Evolutionary conservation across 202 grass and related monocot species (phyloP), one percentile per base, ranked within the genome.

Genomic region (Panicum hallii): DNA sequence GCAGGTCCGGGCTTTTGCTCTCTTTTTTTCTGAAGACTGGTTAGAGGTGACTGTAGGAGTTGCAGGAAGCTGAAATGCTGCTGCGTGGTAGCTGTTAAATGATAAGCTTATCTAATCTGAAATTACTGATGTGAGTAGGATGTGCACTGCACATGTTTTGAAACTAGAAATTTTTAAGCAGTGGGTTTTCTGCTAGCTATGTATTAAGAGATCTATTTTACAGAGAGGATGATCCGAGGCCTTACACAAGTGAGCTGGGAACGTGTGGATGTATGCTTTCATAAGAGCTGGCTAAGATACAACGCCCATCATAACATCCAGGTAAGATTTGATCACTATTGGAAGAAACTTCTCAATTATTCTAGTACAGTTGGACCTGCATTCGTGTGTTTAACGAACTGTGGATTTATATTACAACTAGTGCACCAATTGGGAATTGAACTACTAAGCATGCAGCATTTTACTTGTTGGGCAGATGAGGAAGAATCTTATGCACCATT

Each of bases 281-380:
- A 84, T 48, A 87, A 89, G 70, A 94, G 95, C 54, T 74, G 87
- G 56, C 79, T 92, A 79, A 94, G 79, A 89, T 94, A 88, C 87
- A 92, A 90, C 15, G 92, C 95, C 17, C 95, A 97, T 82, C 63
- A 91, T 85, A 94, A 86, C 64, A 97, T 97, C 57, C 92, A 97
- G 90, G 92, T 85, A 87, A 87, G 68, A 30, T 80, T 87, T 4
- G 38, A 19, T 19, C 17, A 60, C 54, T 70, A 12, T 46, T 40
- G 69, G 61, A 22, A 15, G 34, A 5, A 32, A 38, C 5, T 14
- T 4, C 50, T 57, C 54, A 22, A 47, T 55, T 62, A 19, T 38
- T 36, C 41, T 62, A 26, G 32, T 7, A 57, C 34, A 17, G 49
- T 79, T 67, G 26, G 5, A 3, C 54, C 54, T 1, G 43, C 14